Base-by-base conservation (phyloP, 805 yeast genomes). In the Candida silvicultrix region DNA sequence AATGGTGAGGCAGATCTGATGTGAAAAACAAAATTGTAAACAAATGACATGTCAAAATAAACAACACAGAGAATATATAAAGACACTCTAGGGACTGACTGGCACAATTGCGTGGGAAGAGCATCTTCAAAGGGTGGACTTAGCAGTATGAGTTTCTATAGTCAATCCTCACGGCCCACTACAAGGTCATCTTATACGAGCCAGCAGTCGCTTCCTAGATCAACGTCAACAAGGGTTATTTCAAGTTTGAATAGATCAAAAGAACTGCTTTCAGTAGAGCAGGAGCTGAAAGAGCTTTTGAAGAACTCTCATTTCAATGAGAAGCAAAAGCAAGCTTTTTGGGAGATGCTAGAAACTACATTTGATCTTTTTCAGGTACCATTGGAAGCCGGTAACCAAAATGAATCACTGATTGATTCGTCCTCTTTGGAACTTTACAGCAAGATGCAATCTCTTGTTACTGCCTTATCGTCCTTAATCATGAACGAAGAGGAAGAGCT, bases 211-310 rank as follows among this genome's bases (percentile, higher is more conserved):
- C 9, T 21, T 3, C 25, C 25, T 4, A 37, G 18, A 21, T 15
- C 23, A 20, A 11, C n/a, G 3, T 37, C 39, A 37, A 25, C 39
- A 25, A 40, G 56, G 10, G 45, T 44, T 2, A 49, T 53, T 0
- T 59, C 63, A 2, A 47, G 47, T 6, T 32, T 53, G 4, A 47
- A 41, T 4, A 48, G 63, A 19, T 62, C 67, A 1, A 44, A 43
- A 31, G 66, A 64, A n/a, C 55, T 64, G n/a, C 46, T 64, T 1
- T 56, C 66, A 2, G 57, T 62, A 56, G 67, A 65, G 44, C n/a
- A 43, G 2, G 67, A 63, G 22, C 47, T 62, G 11, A 42, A 42
- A 5, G 58, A 58, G 11, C 50, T 63, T 7, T 40, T 64, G 10
- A 32, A 37, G 14, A 50, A 55, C 28, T 53, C 59, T 3, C 48